Evolutionary conservation across 202 grass and related monocot species (phyloP).

Genomic region (Panicum hallii): DNA sequence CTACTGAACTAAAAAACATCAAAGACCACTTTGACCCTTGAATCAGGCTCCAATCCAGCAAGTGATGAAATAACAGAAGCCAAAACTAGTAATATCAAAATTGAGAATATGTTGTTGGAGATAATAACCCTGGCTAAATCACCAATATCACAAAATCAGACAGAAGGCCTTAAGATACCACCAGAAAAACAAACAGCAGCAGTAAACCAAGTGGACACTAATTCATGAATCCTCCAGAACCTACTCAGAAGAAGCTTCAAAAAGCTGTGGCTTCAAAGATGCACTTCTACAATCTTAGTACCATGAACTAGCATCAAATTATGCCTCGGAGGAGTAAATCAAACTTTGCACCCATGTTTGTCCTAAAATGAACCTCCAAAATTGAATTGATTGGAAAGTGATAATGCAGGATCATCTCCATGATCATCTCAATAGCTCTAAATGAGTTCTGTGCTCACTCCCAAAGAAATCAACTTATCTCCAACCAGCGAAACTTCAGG

Average conservation of each 20-base stretch:
- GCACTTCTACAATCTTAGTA: background rate
- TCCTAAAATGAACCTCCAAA: background rate
- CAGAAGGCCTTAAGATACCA: background rate
- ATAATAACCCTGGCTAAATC: background rate
- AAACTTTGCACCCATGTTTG: background rate
- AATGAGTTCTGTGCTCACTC: background rate
- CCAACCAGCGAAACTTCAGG: background rate
- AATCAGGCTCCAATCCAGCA: background rate
- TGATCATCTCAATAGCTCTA: background rate
- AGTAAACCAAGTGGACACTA: background rate
- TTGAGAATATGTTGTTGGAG: background rate
- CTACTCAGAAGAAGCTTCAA: constrained; percentile 7
- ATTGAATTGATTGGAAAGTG: background rate
- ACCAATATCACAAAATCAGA: background rate
- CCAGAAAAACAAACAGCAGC: background rate
- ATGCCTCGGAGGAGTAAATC: background rate
- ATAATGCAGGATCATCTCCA: constrained; percentile 1
- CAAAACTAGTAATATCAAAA: background rate
- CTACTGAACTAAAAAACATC: background rate
- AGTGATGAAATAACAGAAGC: background rate
- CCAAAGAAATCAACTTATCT: background rate
- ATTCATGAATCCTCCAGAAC: background rate
- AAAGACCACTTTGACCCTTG: no score
- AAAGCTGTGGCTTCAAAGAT: background rate
- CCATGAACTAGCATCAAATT: background rate